Evolutionary conservation across 2,329 filamentous ascomycete genomes (phyloP), one percentile per base, ranked within the genome.

Genomic region (Ophiostoma ulmi): DNA sequence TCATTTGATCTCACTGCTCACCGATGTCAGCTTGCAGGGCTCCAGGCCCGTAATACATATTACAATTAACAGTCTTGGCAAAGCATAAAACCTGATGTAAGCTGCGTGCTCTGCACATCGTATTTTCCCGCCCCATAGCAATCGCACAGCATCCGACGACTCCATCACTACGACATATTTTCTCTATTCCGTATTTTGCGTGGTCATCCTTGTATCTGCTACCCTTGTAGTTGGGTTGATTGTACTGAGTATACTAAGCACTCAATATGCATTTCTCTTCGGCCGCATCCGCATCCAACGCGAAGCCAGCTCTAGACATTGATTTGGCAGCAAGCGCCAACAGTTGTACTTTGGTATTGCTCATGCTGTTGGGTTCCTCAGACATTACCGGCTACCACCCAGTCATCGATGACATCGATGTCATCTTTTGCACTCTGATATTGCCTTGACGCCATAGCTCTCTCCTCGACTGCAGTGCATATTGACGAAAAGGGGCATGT

Each of bases 61-160:
- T 26, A 26, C n/a, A 22, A 58, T 58, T 31, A 26, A 10, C n/a
- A 26, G 52, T 58, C 52, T 58, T 58, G 52, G 52, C 52, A 58
- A 58, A 26, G 22, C 1, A 58, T 58, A 58, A 58, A 58, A 58
- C 52, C 22, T 58, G 52, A 58, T 58, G 52, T 22, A 58, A 58
- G 52, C 52, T 58, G 52, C 22, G 22, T 26, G n/a, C 52, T 58
- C 7, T 58, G 52, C 52, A 58, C 52, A 58, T 58, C 52, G 52
- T 58, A 58, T 58, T 58, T 58, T 58, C 52, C 52, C n/a, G 52
- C 52, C 52, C 52, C 52, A 26, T 58, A 55, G 48, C 48, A 10
- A 8, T 8, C 22, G 20, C n/a, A 55, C 48, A n/a, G 48, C 48
- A 55, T 44, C 41, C 41, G 4, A 4, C 38, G 14, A 44, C 14